phyloP scores from a whole-genome alignment of 2,329 filamentous ascomycete genomes.

The Sarocladium kiliense region DNA sequence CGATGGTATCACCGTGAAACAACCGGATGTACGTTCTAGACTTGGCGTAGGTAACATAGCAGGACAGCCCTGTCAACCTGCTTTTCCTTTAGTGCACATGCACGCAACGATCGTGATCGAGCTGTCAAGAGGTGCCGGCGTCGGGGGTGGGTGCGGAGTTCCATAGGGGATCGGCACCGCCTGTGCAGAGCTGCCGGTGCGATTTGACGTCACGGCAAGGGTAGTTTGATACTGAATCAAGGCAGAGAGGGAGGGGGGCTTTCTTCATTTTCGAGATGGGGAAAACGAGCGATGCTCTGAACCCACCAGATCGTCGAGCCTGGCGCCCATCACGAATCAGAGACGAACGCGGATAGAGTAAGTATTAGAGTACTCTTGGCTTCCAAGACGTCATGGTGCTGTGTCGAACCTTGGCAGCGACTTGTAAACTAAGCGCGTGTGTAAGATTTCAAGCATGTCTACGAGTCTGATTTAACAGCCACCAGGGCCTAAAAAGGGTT shows the following conservation, averaged over 20 bases:
- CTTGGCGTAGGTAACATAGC: not conserved
- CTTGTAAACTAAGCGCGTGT: not conserved
- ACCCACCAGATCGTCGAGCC: too few relatives aligned
- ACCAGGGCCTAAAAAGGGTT: too few relatives aligned
- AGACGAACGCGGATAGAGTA: too few relatives aligned
- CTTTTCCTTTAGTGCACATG: not conserved
- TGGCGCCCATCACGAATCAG: too few relatives aligned
- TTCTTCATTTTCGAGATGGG: too few relatives aligned
- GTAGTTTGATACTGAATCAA: not conserved
- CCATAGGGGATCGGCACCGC: not conserved
- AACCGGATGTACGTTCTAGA: not conserved
- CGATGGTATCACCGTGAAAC: conserved; percentile 6
- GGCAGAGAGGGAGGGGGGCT: not conserved
- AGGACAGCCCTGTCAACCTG: not conserved
- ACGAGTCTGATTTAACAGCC: too few relatives aligned
- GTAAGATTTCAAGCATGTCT: not conserved
- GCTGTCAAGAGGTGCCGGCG: not conserved
- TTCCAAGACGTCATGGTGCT: not conserved
- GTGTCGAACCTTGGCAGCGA: not conserved
- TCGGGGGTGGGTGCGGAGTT: not conserved
- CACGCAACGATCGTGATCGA: not conserved
- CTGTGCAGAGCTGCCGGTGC: not conserved
- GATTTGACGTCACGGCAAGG: not conserved
- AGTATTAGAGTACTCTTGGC: too few relatives aligned
- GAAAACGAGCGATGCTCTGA: too few relatives aligned